Percentiles rank a stretch among this genome's conserved stretches.
phyloP scores from a whole-genome alignment of 768 basidiomycete species.

The Rossbeevera mucosa region DNA sequence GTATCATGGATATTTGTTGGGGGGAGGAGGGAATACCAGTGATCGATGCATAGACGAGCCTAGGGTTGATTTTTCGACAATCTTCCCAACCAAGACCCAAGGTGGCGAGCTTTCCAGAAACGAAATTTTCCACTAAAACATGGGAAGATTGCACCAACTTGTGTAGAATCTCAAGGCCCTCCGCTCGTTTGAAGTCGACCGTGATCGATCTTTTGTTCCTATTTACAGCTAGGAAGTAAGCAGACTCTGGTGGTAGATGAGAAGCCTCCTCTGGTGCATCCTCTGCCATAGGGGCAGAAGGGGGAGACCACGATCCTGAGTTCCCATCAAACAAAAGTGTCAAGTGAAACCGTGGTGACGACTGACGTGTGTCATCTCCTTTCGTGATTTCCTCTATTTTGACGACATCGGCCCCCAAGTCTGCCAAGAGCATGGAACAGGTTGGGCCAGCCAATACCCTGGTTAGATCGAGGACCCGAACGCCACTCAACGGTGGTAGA shows the following conservation, averaged over 20 bases:
- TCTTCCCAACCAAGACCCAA: slow-evolving; percentile 87
- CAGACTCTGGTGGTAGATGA: slow-evolving; percentile 82
- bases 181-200: slow-evolving; percentile 77
- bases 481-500: slow-evolving; percentile 71
- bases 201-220: slow-evolving; percentile 88
- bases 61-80: slow-evolving; percentile 70
- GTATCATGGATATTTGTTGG: not conserved
- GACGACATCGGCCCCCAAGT: slow-evolving; percentile 89
- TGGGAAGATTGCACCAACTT: slow-evolving; percentile 72
- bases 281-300: slow-evolving; percentile 47
- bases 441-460: slow-evolving; percentile 90
- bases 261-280: slow-evolving; percentile 49
- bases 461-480: slow-evolving; percentile 85
- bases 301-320: slow-evolving; percentile 63
- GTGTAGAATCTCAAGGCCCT: slow-evolving; percentile 71
- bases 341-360: slow-evolving; percentile 1
- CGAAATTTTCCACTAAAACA: slow-evolving; percentile 85
- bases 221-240: slow-evolving; percentile 88
- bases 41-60: slow-evolving; percentile 83
- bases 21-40: slow-evolving; percentile 51
- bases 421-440: slow-evolving; percentile 90
- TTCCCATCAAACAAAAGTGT: slow-evolving; percentile 11
- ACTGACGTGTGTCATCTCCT: slow-evolving; percentile 87
- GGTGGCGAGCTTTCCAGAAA: slow-evolving; percentile 77
- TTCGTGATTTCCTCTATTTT: slow-evolving; percentile 79